Evolutionary conservation across 1,139 yeast species (phyloP), one percentile per base, ranked within the genome.

Genomic region (Diutina neorugosa): DNA sequence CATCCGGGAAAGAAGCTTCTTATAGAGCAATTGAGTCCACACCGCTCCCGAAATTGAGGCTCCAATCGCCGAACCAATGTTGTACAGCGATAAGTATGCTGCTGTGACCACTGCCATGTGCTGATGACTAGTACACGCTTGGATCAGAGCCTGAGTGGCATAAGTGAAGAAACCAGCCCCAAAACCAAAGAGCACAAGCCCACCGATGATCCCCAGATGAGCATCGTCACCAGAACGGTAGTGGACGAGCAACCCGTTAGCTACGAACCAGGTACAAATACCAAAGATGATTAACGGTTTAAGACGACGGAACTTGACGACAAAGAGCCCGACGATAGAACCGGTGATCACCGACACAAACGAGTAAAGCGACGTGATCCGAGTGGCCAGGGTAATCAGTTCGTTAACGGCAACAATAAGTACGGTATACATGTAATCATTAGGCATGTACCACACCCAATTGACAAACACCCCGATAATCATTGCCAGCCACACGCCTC

Each of bases 341-440:
- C 88, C 85, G 52, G 80, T 74, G 49, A 84, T 75, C 41, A 79
- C 83, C 2, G 86, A 76, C 25, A 81, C 86, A 60, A 85, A 84
- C 14, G 87, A 77, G 62, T 80, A 80, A 53, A 84, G 67, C 1
- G 82, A 76, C 2, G 80, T 69, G 61, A 85, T 84, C 66, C 89
- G 75, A 12, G 84, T 80, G 14, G 91, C 89, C 6, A 88, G 80
- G 53, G 69, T 72, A 51, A 71, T 66, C 16, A 82, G 69, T 57
- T 81, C 80, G 61, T 80, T 70, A 64, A 84, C 78, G 2, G 85
- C 83, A 44, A 83, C 86, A 52, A 79, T 61, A 56, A 85, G 69
- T 19, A 84, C 82, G 0, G 89, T 76, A 64, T 80, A 84, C 68
- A 85, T 66, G 63, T 73, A 37, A n/a, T 49, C 51, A n/a, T 37